These are phyloP conservation scores for Alternaria arbusti DNA, from an alignment of 2,329 filamentous ascomycete genomes.

Conservation along the genomic window DNA sequence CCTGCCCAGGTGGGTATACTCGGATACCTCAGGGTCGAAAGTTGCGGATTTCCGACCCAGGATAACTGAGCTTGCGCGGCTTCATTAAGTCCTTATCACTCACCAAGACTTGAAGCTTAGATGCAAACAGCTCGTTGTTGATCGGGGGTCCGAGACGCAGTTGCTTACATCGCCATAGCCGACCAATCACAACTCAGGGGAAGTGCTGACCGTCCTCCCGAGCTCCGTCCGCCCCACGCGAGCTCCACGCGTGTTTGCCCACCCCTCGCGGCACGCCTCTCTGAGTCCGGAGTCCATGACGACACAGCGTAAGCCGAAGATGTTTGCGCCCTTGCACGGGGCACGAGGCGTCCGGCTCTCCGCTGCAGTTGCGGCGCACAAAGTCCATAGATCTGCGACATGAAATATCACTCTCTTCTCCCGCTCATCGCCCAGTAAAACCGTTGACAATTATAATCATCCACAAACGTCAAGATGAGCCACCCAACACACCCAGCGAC, in stretches of 20 bases:
- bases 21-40: no score
- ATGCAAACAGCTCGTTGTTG: neutral
- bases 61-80: no score
- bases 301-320: slow-evolving; percentile 7
- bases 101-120: no score
- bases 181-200: neutral
- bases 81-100: no score
- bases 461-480: slow-evolving; percentile 24
- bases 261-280: neutral
- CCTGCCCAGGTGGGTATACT: no score
- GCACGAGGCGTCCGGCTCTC: slow-evolving; percentile 7
- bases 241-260: neutral
- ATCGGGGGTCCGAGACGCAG: neutral
- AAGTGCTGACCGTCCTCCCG: neutral
- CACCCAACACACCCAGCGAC: slow-evolving; percentile 55
- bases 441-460: neutral
- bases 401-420: neutral
- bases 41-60: no score
- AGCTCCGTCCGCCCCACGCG: neutral
- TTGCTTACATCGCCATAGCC: no score
- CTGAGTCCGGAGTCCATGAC: slow-evolving; percentile 3
- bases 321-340: neutral
- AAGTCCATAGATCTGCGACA: no score
- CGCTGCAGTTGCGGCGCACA: neutral
- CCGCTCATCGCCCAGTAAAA: neutral